These are phyloP conservation scores for Rubia peregrina DNA, from an alignment of 305 asterid species.

Conservation along the genomic window DNA sequence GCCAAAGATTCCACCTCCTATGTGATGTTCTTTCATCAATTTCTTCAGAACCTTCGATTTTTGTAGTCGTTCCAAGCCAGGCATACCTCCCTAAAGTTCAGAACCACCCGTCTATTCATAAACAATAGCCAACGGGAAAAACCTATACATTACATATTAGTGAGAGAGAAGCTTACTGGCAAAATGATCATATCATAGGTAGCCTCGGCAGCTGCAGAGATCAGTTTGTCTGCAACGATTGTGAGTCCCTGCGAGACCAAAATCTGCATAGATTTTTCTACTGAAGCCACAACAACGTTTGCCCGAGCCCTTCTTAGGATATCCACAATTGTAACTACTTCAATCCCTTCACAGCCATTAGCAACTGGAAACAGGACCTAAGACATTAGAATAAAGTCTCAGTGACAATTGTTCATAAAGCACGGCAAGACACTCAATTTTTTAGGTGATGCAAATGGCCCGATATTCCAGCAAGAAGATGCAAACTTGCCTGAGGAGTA, in stretches of 20 bases:
- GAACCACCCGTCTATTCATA: conserved; percentile 9
- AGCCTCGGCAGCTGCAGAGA: conserved; percentile 51
- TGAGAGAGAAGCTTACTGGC: conserved; percentile 36
- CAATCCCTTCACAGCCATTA: conserved; percentile 81
- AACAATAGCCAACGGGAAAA: background rate
- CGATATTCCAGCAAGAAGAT: background rate
- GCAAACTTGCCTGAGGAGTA: conserved; percentile 47
- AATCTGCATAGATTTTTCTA: conserved; percentile 53
- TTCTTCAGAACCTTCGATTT: conserved; percentile 65
- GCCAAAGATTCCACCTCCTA: conserved; percentile 54
- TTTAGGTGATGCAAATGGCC: background rate
- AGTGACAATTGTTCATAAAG: background rate
- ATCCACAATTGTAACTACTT: conserved; percentile 67
- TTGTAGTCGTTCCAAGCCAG: conserved; percentile 44
- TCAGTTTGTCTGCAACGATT: conserved; percentile 59
- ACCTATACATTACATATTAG: background rate
- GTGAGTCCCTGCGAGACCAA: conserved; percentile 51
- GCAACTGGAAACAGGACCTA: conserved; percentile 87
- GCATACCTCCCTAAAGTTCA: conserved; percentile 53
- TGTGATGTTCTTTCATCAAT: conserved; percentile 66
- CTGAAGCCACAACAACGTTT: conserved; percentile 60
- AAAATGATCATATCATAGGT: conserved; percentile 65
- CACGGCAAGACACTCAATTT: background rate
- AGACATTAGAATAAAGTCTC: conserved; percentile 10
- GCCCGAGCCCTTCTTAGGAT: conserved; percentile 74